Conservation (phyloP, 2,329 filamentous ascomycete species). For the Remersonia thermophila region DNA sequence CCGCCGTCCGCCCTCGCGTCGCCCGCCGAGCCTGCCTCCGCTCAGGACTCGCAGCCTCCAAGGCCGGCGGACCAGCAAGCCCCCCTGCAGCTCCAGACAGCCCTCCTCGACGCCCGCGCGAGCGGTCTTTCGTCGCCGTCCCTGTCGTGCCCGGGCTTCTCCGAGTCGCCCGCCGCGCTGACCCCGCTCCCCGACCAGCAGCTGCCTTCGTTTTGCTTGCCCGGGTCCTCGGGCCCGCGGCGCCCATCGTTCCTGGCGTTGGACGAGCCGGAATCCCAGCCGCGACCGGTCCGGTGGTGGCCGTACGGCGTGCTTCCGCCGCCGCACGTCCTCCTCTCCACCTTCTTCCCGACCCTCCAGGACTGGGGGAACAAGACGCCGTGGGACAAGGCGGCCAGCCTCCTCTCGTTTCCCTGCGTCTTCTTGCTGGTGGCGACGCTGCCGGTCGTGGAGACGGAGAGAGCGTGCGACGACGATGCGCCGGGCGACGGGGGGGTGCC, state of each 20-base stretch:
- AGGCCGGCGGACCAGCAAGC: too few species aligned
- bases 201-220: slow-evolving; percentile 37
- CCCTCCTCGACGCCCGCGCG: slow-evolving; percentile 29
- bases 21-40: too few species aligned
- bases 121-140: slow-evolving; percentile 35
- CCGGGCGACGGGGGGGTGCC: too few species aligned
- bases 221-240: slow-evolving; percentile 34
- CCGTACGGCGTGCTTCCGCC: slow-evolving; percentile 62
- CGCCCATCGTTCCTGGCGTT: slow-evolving; percentile 32
- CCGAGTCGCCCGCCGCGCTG: slow-evolving; percentile 42
- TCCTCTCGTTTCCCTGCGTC: slow-evolving; percentile 80
- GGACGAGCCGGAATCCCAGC: slow-evolving; percentile 24
- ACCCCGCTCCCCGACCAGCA: slow-evolving; percentile 33
- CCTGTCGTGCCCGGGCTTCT: slow-evolving; percentile 53
- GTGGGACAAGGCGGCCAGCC: slow-evolving; percentile 71
- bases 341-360: slow-evolving; percentile 77
- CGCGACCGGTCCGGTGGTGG: slow-evolving; percentile 59
- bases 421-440: slow-evolving; percentile 82
- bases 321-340: slow-evolving; percentile 57
- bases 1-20: neutral
- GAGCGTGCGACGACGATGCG: slow-evolving; percentile 43
- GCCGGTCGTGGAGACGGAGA: slow-evolving; percentile 71
- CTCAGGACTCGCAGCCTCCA: too few species aligned
- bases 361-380: slow-evolving; percentile 70
- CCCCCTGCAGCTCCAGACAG: slow-evolving; percentile 35